Evolutionary conservation across 139 green algal species (phyloP), one percentile per base, ranked within the genome.

Genomic region (Asterochloris erici): DNA sequence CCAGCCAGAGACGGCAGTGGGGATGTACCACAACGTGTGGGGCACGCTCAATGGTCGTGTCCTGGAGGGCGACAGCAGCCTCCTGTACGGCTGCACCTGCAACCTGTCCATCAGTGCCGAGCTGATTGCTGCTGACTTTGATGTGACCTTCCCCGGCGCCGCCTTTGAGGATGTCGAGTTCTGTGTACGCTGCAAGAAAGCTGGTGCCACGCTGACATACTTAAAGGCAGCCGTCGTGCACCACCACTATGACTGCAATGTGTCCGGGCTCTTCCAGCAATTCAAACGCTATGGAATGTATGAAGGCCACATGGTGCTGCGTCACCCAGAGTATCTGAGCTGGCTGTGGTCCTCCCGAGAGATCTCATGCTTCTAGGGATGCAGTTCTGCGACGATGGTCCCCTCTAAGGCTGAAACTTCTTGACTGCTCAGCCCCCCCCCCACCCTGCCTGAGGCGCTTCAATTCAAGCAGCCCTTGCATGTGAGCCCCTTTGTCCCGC

Each of bases 61-160:
- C 64, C 66, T 85, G 75, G n/a, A 60, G 16, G 10, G 66, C 21
- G 82, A 85, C 24, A 64, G 82, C 9, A 64, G 60, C n/a, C 38
- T 85, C 29, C 68, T 85, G 75, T 85, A 85, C 66, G 82, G 64
- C 29, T 82, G 75, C 64, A 82, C 82, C 21, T 85, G 82, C 82
- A 85, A 85, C 64, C 29, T 85, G 2, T 81, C 73, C 63, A 63
- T 85, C 38, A 79, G 62, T 14, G 15, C 82, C 9, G 64, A 27
- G 61, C 63, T 54, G 26, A 71, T 79, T 24, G 60, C 60, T 28
- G 54, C 73, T 14, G n/a, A 74, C 26, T 84, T 84, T n/a, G 80
- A 84, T 60, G 63, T 54, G 19, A 24, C 60, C 0, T 84, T 79
- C 29, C 61, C 70, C 61, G 77, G 47, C 60, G 79, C 80, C 27